These are phyloP conservation scores for Fraxinus excelsior DNA, from an alignment of 257 asterid genomes.

Conservation along the genomic window DNA sequence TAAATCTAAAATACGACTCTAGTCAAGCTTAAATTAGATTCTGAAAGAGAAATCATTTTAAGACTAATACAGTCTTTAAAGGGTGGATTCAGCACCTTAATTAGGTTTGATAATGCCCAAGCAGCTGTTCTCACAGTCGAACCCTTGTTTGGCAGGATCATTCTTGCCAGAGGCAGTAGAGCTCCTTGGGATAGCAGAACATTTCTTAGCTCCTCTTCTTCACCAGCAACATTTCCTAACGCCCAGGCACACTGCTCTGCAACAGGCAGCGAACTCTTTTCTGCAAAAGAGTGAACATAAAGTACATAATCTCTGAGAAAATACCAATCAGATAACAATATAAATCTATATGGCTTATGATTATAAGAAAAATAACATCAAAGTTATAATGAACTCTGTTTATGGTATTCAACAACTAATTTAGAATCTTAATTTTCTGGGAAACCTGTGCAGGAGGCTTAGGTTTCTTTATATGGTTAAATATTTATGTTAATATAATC, in stretches of 20 bases:
- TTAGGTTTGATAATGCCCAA: conserved; percentile 96
- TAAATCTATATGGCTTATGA: neutral
- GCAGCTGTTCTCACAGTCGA: conserved; percentile 99
- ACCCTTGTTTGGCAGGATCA: conserved; percentile 89
- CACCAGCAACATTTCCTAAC: conserved; percentile 96
- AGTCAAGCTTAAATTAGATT: neutral
- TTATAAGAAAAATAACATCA: conserved; percentile 12
- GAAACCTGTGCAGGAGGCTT: neutral
- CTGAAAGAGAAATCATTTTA: neutral
- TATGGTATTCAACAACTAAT: neutral
- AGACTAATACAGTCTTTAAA: conserved; percentile 16
- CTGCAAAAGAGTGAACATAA: conserved; percentile 36
- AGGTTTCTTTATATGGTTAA: neutral
- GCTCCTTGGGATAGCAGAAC: conserved; percentile 89
- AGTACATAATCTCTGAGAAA: conserved; percentile 3
- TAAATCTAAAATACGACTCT: neutral
- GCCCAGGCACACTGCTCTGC: conserved; percentile 99
- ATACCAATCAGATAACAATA: neutral
- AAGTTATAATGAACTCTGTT: conserved; percentile 8
- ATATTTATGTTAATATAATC: conserved; percentile 6
- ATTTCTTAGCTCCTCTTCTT: conserved; percentile 84
- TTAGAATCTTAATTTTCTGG: neutral
- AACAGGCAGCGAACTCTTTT: conserved; percentile 80
- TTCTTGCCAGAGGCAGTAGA: conserved; percentile 81
- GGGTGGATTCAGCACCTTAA: conserved; percentile 59